Percentiles rank a stretch among this genome's conserved stretches.
Conservation (phyloP, 495 filamentous ascomycete species). For the Sphaerosporella brunnea region DNA sequence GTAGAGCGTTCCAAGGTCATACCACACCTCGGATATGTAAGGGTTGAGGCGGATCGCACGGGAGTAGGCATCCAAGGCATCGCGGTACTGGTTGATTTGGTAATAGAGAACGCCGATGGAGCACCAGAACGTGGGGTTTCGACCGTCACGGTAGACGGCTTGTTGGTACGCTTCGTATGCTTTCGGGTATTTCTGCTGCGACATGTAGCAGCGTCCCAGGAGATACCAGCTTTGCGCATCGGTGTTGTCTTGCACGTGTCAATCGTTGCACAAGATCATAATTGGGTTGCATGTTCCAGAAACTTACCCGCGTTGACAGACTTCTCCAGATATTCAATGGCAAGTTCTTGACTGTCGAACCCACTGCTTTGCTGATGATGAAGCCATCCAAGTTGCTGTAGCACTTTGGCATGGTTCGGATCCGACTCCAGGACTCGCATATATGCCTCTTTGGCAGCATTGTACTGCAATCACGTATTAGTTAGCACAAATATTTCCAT, state of each 20-base stretch:
- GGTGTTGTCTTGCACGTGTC: constrained; percentile 47
- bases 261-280: constrained; percentile 9
- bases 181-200: constrained; percentile 96
- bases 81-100: constrained; percentile 98
- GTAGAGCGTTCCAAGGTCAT: constrained; percentile 92
- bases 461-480: constrained; percentile 55
- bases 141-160: constrained; percentile 92
- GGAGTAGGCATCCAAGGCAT: constrained; percentile 96
- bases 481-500: constrained; percentile 6
- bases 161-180: constrained; percentile 99
- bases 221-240: constrained; percentile 99
- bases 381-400: constrained; percentile 96
- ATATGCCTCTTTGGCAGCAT: constrained; percentile 80
- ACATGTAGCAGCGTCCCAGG: constrained; percentile 97
- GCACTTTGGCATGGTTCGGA: constrained; percentile 91
- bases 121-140: constrained; percentile 99
- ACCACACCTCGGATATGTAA: constrained; percentile 99
- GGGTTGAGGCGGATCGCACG: constrained; percentile 94
- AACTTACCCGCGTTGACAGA: constrained; percentile 79
- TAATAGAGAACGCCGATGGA: constrained; percentile 99
- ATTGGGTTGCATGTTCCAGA: constrained; percentile 6
- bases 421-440: constrained; percentile 84
- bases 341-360: constrained; percentile 80
- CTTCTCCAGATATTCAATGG: constrained; percentile 94
- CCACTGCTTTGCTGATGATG: constrained; percentile 86